Evolutionary conservation across 768 basidiomycete species (phyloP), one percentile per base, ranked within the genome.

Genomic region (Exidia glandulosa): DNA sequence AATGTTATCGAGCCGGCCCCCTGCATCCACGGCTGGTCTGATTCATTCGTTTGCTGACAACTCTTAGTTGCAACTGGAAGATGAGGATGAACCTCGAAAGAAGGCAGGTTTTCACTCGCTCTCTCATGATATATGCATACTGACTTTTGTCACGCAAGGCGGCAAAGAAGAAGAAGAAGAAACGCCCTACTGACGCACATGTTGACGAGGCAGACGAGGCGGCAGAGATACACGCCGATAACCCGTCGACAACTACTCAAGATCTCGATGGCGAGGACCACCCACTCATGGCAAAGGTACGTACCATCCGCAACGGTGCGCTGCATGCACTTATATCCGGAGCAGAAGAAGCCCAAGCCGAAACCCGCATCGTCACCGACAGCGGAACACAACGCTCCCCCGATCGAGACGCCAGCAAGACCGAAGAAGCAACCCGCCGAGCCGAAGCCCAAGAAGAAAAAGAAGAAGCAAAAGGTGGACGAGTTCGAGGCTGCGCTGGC

Each of bases 401-500:
- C 32, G 48, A 23, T 3, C 52, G 27, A 52, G 30, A 59, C 59
- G 47, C 50, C 58, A 23, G 62, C 52, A 19, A 52, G 57, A 23
- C 29, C 60, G 30, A 5, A 61, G 48, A 2, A 57, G 45, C 3
- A 58, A 63, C 33, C 63, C 66, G 85, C 66, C 80, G 55, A 60
- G 59, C 67, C 71, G 63, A 69, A 69, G 61, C 69, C 71, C 64
- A 70, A 70, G 61, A 72, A 70, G 67, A 60, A 60, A 48, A 64
- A 68, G 56, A 64, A 65, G 71, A 74, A 69, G 57, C 80, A 79
- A 0, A 83, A 79, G 14, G 71, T 77, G 59, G 88, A 94, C 65
- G 92, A 97, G 63, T 74, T 98, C 30, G 93, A 96, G 65, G 77
- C 82, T 58, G 93, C 86, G 0, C 76, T 97, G 10, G 87, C 85